Evolutionary conservation across 1,284 basidiomycete genomes (phyloP), one percentile per base, ranked within the genome.

Genomic region (Xerocomus minutiporus): DNA sequence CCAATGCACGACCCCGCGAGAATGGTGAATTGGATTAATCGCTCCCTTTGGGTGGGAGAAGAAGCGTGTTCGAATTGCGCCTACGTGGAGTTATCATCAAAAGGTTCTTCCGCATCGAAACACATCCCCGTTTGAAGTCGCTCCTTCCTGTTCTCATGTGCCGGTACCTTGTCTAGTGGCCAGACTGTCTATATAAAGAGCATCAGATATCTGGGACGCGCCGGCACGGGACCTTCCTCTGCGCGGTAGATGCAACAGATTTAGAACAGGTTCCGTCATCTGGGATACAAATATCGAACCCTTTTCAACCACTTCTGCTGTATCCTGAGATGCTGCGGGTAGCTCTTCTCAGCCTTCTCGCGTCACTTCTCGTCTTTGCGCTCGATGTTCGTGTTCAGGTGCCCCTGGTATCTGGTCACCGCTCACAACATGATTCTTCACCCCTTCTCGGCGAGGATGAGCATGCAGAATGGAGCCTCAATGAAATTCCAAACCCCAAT

Each of bases 401-500:
- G 6, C 55, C 57, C 17, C 26, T 62, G 9, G 2, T 9, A 1
- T 29, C 45, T 12, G 23, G 2, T 20, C 26, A 17, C 7, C 47
- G 29, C 8, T 12, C 5, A 38, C 17, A 42, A 26, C 32, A 41
- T 5, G 47, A 12, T 1, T 12, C 29, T 11, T 20, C 6, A 38
- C 11, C 29, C 8, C 25, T 32, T 20, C 29, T 28, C 3, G 5
- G 0, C 3, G 13, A 28, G 1, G 47, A 39, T 2, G 32, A 51
- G 5, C 8, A 36, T 0, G 11, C 32, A 1, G 13, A 50, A 6
- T 68, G 64, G 67, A 42, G 6, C 12, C 40, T 66, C 2, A 39
- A 64, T 9, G 15, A 35, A n/a, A 13, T 20, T 20, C 66, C 59
- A 3, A 32, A 50, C 9, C 51, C 59, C 0, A 60, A 62, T 35